These are phyloP conservation scores for Acacia crassicarpa DNA, from an alignment of 306 rosid species.

Conservation along the genomic window DNA sequence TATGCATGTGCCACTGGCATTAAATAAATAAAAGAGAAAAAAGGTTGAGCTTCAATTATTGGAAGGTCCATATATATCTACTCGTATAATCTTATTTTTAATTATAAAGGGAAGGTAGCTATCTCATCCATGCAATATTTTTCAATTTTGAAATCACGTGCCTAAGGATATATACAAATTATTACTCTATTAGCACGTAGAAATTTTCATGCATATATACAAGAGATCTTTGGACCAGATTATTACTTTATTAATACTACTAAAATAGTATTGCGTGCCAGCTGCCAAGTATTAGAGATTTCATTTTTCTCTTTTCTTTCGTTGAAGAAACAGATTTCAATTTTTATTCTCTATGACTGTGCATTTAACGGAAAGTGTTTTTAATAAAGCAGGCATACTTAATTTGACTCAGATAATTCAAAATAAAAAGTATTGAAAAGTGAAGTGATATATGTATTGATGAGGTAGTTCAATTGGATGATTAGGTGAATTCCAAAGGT, in stretches of 20 bases:
- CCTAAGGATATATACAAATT: constrained; percentile 12
- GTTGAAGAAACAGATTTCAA: background rate
- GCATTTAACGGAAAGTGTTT: background rate
- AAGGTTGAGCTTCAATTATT: constrained; percentile 14
- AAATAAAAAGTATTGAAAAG: background rate
- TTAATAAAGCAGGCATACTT: background rate
- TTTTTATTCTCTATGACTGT: background rate
- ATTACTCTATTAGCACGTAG: constrained; percentile 8
- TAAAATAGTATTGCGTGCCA: background rate
- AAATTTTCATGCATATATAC: constrained; percentile 23
- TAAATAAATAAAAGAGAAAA: background rate
- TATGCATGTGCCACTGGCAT: background rate
- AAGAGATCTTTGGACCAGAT: background rate
- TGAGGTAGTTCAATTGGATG: background rate
- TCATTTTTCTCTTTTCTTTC: no score
- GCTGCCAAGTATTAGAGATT: no score
- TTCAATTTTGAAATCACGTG: constrained; percentile 3
- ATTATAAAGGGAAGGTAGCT: background rate
- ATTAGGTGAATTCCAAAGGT: background rate
- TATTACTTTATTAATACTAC: background rate
- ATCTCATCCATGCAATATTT: background rate
- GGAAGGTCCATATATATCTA: background rate
- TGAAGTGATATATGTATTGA: background rate
- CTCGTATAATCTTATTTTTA: background rate
- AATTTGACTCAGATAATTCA: background rate